phyloP scores from a whole-genome alignment of 2,329 filamentous ascomycete genomes.

The Colletotrichum lini region DNA sequence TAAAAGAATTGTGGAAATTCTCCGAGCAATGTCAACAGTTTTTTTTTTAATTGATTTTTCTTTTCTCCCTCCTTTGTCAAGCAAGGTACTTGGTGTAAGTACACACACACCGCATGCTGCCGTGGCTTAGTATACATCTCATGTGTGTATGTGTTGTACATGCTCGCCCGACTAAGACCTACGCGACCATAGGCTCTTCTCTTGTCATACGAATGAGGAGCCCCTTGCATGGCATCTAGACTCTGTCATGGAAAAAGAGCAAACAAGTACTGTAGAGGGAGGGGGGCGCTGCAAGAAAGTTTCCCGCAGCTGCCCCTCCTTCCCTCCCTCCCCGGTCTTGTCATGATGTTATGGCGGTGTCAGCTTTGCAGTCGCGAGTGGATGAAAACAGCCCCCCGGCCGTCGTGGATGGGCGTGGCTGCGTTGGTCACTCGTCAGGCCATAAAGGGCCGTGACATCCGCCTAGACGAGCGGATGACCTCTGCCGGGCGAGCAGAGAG shows the following conservation, averaged over 20 bases:
- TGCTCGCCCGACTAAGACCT: slow-evolving; percentile 4
- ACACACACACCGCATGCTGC: background rate
- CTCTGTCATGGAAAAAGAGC: background rate
- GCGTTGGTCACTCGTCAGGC: slow-evolving; percentile 35
- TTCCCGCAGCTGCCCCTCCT: background rate
- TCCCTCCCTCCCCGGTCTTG: background rate
- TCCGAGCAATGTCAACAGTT: slow-evolving; percentile 15
- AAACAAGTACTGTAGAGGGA: too few relatives aligned
- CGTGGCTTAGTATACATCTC: background rate
- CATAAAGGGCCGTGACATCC: slow-evolving; percentile 23
- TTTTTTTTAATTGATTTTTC: background rate
- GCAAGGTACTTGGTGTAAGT: background rate
- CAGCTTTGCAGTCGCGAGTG: slow-evolving; percentile 30
- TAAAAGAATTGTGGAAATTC: background rate
- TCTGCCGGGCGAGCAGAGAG: slow-evolving; percentile 28
- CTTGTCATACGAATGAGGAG: slow-evolving; percentile 10
- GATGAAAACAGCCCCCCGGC: slow-evolving; percentile 35
- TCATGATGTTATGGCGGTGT: slow-evolving; percentile 37
- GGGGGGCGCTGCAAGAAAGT: slow-evolving; percentile 7
- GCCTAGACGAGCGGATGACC: slow-evolving; percentile 33
- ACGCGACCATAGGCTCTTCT: background rate
- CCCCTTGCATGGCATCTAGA: slow-evolving; percentile 7
- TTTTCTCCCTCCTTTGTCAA: too few relatives aligned
- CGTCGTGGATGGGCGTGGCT: slow-evolving; percentile 39
- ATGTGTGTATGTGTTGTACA: background rate